Base-by-base conservation (phyloP, 1,284 basidiomycete genomes). In the Austroboletus novae-zelandiae region DNA sequence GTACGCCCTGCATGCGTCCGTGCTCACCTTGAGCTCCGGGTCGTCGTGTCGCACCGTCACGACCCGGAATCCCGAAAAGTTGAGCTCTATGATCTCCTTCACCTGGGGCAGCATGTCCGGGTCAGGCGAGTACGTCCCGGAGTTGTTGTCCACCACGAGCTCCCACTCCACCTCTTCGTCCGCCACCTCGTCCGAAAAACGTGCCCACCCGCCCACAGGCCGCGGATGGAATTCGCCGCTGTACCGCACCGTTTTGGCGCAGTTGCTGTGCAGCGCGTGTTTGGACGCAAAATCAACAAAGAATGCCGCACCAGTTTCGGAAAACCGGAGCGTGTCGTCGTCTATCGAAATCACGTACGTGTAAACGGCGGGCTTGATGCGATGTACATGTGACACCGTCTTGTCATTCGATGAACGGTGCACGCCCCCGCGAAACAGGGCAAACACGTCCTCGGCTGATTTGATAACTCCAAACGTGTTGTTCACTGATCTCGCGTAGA, bases 231-330 rank as follows among this genome's bases (percentile, higher is more conserved):
- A 89, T 70, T 89, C 87, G 32, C 86, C 87, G 45, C 79, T 78
- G 62, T 88, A 89, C 43, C 84, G 74, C 51, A 89, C 87, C 11
- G 70, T 68, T 50, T 74, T 71, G 11, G 68, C 68, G 51, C 80
- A 81, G 55, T 80, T 81, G 39, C 74, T 70, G 63, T 83, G 80
- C 45, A 83, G 60, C 7, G 80, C 80, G 50, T 83, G 80, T 61
- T 90, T 89, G n/a, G 83, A 86, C 23, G 81, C 86, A 61, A 89
- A 88, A 67, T 89, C 85, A 53, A 89, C 84, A 65, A 89, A 88
- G 71, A 89, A 89, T 17, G 84, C 80, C 1, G 87, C 86, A 10
- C 86, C 86, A 3, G 87, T 89, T 65, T 89, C 87, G 35, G 84
- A 87, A 68, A 89, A 89, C 9, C 87, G 79, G 56, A 88, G 77